Conservation (phyloP, 176 grass and related monocot genomes). For the Carex scoparia region DNA sequence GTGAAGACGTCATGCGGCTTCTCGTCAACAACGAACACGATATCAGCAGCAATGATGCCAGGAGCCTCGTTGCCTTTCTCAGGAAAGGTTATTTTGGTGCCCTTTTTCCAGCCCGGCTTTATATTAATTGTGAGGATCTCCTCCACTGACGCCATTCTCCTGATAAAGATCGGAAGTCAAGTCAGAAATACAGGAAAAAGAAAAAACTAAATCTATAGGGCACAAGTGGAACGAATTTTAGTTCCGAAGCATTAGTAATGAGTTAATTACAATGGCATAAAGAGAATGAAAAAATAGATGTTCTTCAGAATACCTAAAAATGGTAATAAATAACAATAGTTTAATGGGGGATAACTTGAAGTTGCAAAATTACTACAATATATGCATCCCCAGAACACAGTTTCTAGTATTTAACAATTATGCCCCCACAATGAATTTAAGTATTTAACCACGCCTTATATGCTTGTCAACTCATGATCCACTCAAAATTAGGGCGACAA, state of each 20-base stretch:
- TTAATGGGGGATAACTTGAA: neutral
- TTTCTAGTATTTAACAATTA: neutral
- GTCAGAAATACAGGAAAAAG: constrained; percentile 8
- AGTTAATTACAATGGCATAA: neutral
- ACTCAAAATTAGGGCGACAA: neutral
- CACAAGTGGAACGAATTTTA: neutral
- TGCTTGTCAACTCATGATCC: neutral
- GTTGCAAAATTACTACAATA: neutral
- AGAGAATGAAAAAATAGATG: neutral
- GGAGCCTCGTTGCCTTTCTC: constrained; percentile 66
- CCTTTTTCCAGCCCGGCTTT: constrained; percentile 89
- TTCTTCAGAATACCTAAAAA: neutral
- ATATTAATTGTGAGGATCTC: constrained; percentile 71
- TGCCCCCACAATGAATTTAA: neutral
- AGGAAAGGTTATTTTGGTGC: constrained; percentile 76
- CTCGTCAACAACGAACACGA: constrained; percentile 68
- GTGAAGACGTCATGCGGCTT: constrained; percentile 64
- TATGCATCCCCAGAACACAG: neutral
- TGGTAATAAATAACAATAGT: neutral
- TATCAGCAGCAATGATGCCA: constrained; percentile 52
- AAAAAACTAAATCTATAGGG: constrained; percentile 8
- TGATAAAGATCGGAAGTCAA: constrained; percentile 13
- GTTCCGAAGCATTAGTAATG: neutral
- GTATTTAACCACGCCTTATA: neutral
- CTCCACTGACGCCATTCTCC: constrained; percentile 48